These are phyloP conservation scores for Gastrodia elata DNA, from an alignment of 106 monocot genomes.

Conservation along the genomic window DNA sequence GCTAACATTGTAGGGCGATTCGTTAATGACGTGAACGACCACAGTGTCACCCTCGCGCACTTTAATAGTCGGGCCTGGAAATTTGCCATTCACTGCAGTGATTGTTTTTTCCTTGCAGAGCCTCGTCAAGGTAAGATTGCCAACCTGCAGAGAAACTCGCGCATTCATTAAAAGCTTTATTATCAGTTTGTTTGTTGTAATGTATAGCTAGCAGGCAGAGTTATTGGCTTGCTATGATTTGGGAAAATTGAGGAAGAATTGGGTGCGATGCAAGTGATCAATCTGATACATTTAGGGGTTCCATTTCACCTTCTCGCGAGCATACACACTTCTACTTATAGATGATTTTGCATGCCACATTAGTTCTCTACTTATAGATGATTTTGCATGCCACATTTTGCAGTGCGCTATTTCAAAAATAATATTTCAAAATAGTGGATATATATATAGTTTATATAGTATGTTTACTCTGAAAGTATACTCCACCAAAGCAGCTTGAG, in stretches of 20 bases:
- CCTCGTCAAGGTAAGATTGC: conserved; percentile 11
- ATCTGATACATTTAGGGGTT: too few relatives aligned
- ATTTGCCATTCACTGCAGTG: conserved; percentile 32
- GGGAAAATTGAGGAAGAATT: background rate
- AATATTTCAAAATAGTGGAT: background rate
- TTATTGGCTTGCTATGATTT: too few relatives aligned
- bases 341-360: background rate
- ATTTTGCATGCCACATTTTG: too few relatives aligned
- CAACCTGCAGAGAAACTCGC: conserved; percentile 9
- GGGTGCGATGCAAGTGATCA: background rate
- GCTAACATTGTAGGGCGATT: conserved; percentile 41
- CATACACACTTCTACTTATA: background rate
- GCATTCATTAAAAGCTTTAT: background rate
- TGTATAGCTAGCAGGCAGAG: too few relatives aligned
- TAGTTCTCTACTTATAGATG: too few relatives aligned
- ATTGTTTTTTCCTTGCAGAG: conserved; percentile 21
- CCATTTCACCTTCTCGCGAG: too few relatives aligned
- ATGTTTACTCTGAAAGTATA: background rate
- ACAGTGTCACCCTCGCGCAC: conserved; percentile 45
- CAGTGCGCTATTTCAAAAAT: too few relatives aligned
- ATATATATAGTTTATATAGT: background rate
- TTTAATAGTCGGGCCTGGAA: conserved; percentile 42
- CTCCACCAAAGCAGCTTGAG: background rate
- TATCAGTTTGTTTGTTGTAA: background rate
- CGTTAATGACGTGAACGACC: conserved; percentile 42